Percentiles rank a stretch among this genome's conserved stretches.
phyloP scores from a whole-genome alignment of 805 yeast species.

The Cyberlindnera meyerae region DNA sequence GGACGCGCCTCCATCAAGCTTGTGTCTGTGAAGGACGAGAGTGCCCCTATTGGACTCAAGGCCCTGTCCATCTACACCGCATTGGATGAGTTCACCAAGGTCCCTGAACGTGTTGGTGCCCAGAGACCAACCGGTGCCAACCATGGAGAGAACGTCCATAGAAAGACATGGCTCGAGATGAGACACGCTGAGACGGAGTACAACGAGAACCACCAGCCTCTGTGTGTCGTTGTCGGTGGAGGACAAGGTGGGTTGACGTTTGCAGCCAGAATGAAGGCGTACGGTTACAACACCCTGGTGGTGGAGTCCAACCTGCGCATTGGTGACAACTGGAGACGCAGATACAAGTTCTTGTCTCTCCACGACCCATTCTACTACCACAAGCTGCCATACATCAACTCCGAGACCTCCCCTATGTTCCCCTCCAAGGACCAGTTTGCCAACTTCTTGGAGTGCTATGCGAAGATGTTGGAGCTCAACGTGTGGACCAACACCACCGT shows the following conservation, averaged over 20 bases:
- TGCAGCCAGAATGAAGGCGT: constrained; percentile 38
- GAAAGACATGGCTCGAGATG: constrained; percentile 36
- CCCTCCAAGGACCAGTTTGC: constrained; percentile 43
- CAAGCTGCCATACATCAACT: constrained; percentile 36
- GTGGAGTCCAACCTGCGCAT: constrained; percentile 34
- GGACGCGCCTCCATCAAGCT: constrained; percentile 32
- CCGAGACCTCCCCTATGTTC: constrained; percentile 38
- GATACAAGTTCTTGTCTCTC: constrained; percentile 40
- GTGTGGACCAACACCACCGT: constrained; percentile 33
- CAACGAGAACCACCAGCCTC: constrained; percentile 33
- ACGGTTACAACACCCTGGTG: constrained; percentile 37
- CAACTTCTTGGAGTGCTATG: constrained; percentile 39
- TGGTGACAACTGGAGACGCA: constrained; percentile 45
- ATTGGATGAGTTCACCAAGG: constrained; percentile 30
- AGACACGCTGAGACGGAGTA: constrained; percentile 28
- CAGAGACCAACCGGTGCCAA: constrained; percentile 34
- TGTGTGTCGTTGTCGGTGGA: constrained; percentile 43
- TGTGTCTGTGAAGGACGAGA: constrained; percentile 27
- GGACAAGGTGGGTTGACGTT: constrained; percentile 42
- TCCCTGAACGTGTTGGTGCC: constrained; percentile 31
- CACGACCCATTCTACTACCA: constrained; percentile 44
- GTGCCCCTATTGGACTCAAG: constrained; percentile 29
- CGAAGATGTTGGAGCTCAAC: constrained; percentile 36
- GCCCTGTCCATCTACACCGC: constrained; percentile 32
- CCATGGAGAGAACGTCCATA: constrained; percentile 35